Evolutionary conservation across 2,329 filamentous ascomycete genomes (phyloP), one percentile per base, ranked within the genome.

Genomic region (Apiospora aurea): DNA sequence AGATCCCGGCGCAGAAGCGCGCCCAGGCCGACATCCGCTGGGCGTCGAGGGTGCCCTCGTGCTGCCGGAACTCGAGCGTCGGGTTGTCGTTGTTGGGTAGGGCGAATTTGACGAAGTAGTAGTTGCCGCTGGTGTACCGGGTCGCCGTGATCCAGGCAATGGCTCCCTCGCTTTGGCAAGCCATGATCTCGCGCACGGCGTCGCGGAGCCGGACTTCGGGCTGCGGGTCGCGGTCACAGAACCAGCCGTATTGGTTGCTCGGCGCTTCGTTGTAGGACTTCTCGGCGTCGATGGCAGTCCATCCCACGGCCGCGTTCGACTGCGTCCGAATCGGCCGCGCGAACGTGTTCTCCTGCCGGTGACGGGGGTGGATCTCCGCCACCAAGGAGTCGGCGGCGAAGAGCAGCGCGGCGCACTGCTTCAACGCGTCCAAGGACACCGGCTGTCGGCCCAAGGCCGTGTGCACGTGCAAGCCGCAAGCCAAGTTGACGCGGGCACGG

Each of bases 1-100:
- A 34, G 16, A 57, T 21, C 0, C 53, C 53, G 26, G 16, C 26
- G 53, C 53, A 57, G 16, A 57, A 57, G 26, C 53, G 53, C 4
- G 53, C 53, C 53, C 53, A 57, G 14, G 53, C 53, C 0, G 26
- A 18, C 13, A 34, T 57, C 16, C 53, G 53, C 26, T 8, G 34
- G 53, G 53, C 24, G 14, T 57, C 53, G 53, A 34, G 14, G 6
- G 53, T 57, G 26, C 53, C 53, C 26, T 57, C 53, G 14, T 57
- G 53, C 26, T 57, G 53, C 11, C 53, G 53, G 53, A 57, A 57
- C 53, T 57, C 53, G 26, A 57, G 26, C 14, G 53, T 57, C 6
- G 53, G 53, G 26, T 57, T 57, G 26, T 0, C 5, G 10, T 13
- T 10, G 3, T 18, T 21, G 46, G 18, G 4, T 26, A 18, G 10